Percentiles rank a stretch among this genome's conserved stretches.
phyloP scores from a whole-genome alignment of 495 filamentous ascomycete genomes.

The Trichoderma erinaceum region DNA sequence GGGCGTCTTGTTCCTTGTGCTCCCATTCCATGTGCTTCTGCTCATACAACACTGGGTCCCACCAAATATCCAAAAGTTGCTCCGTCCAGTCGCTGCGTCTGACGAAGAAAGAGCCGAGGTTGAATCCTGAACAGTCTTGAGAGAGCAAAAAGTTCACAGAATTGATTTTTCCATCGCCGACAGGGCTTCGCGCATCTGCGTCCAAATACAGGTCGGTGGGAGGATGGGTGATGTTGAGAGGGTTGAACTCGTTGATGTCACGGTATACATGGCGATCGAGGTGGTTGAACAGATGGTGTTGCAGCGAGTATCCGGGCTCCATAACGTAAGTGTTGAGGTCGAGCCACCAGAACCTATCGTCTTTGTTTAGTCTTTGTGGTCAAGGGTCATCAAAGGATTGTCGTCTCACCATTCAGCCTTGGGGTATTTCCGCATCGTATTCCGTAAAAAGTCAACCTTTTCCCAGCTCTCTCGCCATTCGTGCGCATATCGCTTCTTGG shows the following conservation, averaged over 20 bases:
- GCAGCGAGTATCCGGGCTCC: constrained; percentile 88
- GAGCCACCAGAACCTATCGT: constrained; percentile 93
- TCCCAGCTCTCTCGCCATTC: constrained; percentile 99
- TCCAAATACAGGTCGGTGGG: constrained; percentile 68
- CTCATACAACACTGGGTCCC: constrained; percentile 97
- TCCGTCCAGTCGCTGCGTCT: constrained; percentile 82
- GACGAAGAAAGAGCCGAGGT: constrained; percentile 92
- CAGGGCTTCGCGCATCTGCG: constrained; percentile 56
- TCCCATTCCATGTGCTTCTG: constrained; percentile 99
- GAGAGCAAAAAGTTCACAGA: constrained; percentile 85
- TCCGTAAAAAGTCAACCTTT: constrained; percentile 92
- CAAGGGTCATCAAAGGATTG: constrained; percentile 2
- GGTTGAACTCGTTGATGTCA: constrained; percentile 95
- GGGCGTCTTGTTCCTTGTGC: constrained; percentile 93
- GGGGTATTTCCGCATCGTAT: constrained; percentile 87
- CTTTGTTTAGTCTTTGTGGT: constrained; percentile 26
- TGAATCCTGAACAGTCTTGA: constrained; percentile 95
- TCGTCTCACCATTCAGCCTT: constrained; percentile 79
- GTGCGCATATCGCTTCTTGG: constrained; percentile 96
- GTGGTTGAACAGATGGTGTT: constrained; percentile 81
- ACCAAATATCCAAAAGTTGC: constrained; percentile 91
- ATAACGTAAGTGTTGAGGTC: constrained; percentile 98
- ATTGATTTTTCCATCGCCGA: constrained; percentile 63
- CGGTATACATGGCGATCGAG: constrained; percentile 75
- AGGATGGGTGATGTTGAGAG: constrained; percentile 87